Evolutionary conservation across 768 basidiomycete species (phyloP), one percentile per base, ranked within the genome.

Genomic region (Termitomyces sp.): DNA sequence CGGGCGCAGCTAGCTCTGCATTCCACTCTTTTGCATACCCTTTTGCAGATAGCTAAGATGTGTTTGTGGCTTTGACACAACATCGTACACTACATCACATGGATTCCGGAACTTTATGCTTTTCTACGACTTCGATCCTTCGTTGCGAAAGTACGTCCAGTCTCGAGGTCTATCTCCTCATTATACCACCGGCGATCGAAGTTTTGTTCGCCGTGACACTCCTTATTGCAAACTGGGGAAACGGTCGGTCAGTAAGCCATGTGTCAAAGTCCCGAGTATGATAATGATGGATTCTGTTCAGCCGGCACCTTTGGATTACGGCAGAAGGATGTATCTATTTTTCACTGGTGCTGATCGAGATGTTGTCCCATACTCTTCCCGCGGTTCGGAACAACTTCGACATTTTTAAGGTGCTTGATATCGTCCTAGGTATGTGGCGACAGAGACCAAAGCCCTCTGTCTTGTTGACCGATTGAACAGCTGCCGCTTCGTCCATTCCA

Each of bases 61-160:
- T 33, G 50, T 47, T 61, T 47, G 35, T 46, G 53, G 32, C 30
- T 57, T 57, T 59, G 57, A 65, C 56, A 60, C 49, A 50, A 52
- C 32, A 33, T 49, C 54, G 52, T 26, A 41, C 46, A 10, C 52
- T 4, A 50, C 57, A n/a, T 59, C 52, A 57, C 50, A 50, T 60
- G 47, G 58, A 44, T 53, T 75, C 73, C 71, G 77, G 71, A 74
- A 77, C 79, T 59, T 73, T 84, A 66, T 93, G 90, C 72, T 75
- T 92, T 61, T 91, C 91, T 33, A 74, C 82, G 40, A 82, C 85
- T 59, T 72, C 87, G 43, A 88, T 84, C 62, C 82, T 93, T 62
- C 90, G 90, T 60, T 93, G 90, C 69, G 71, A 80, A 61, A 76
- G 79, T 47, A 77, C 88, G 58, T 74, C 77, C 54, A 66, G 59